A percentile compares a stretch with the other conserved stretches of the same genome.
Evolutionary conservation across 306 rosid genomes (phyloP).

Genomic region (Vigna trinervia): DNA sequence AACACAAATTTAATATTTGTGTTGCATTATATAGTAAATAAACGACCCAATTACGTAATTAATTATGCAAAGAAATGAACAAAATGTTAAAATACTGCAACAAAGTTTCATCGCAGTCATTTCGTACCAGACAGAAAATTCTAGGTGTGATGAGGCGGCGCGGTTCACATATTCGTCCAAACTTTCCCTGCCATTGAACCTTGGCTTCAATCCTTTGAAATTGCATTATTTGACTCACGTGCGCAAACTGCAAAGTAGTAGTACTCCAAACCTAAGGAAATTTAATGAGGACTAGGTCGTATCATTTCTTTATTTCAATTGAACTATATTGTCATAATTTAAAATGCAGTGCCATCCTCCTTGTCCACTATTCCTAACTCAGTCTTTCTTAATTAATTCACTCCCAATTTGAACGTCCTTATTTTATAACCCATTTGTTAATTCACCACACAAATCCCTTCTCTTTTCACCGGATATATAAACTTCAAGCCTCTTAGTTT

Average conservation of each 20-base stretch:
- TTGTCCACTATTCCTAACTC: constrained; percentile 21
- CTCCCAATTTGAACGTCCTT: constrained; percentile 6
- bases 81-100: not conserved
- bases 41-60: too few relatives aligned
- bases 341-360: constrained; percentile 31
- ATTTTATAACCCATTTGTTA: not conserved
- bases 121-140: not conserved
- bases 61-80: too few relatives aligned
- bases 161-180: not conserved
- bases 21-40: too few relatives aligned
- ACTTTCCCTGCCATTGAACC: not conserved
- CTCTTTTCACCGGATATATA: not conserved
- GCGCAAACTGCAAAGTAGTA: not conserved
- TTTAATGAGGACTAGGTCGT: constrained; percentile 1
- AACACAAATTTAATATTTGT: too few relatives aligned
- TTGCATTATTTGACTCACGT: constrained; percentile 35
- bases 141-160: not conserved
- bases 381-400: not conserved
- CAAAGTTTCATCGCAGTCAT: not conserved
- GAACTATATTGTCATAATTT: not conserved
- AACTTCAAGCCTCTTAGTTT: not conserved
- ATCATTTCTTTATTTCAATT: constrained; percentile 2
- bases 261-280: not conserved
- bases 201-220: not conserved
- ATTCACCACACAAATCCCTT: not conserved